Evolutionary conservation across 176 grass and related monocot species (phyloP), one percentile per base, ranked within the genome.

Genomic region (Oryza australiensis): DNA sequence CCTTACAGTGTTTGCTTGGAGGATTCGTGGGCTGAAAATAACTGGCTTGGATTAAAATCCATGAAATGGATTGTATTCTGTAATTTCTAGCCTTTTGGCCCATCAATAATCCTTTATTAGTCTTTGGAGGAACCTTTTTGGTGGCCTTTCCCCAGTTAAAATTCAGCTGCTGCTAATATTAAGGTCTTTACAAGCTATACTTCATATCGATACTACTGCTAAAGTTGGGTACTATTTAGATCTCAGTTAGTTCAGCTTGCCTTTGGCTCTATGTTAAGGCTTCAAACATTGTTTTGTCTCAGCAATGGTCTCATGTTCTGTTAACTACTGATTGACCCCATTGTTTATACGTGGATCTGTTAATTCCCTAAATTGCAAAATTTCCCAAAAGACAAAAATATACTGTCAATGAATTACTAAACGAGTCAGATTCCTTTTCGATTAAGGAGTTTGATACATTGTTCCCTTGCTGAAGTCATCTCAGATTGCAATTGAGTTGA

Each of bases 1-100:
- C 40, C 62, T 42, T n/a, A n/a, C n/a, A 26, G 32, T 65, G 9
- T 82, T 90, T 59, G 5, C 67, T 82, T 32, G 18, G 29, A 28
- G 27, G 62, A 24, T 8, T 26, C 12, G 14, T 35, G 11, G 2
- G 32, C 27, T 28, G 23, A n/a, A 68, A 73, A 78, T 86, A 53
- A 65, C 29, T 85, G 65, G 43, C 22, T 62, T 72, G 10, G 46
- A 78, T 57, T 18, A 67, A n/a, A 57, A 79, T 13, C 43, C 67
- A 9, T 65, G 33, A 81, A 83, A 13, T 55, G 26, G 12, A 18
- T 37, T 37, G 7, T 1, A 37, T 37, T 37, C 8, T 37, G 8
- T 37, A 37, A 37, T 37, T 37, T 37, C 35, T 37, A 8, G 35
- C 4, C 35, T 37, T 37, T 37, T 37, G 4, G 35, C 35, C 35